These are phyloP conservation scores for Pseudonectria foliicola DNA, from an alignment of 2,329 filamentous ascomycete species.

Conservation along the genomic window DNA sequence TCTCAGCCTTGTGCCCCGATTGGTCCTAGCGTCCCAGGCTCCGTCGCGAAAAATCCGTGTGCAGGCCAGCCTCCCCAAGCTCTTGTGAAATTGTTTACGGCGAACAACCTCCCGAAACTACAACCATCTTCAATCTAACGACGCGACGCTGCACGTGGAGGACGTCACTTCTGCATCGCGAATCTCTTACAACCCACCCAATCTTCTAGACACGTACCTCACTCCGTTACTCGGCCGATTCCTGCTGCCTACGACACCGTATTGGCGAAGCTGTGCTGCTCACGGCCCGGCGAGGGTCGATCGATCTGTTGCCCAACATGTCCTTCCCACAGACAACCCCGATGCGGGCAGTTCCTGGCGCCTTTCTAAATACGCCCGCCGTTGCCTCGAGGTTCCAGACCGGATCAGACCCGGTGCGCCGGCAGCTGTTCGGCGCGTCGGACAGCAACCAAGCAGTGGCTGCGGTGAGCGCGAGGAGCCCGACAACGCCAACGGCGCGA, in stretches of 20 bases:
- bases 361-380: constrained; percentile 69
- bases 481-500: constrained; percentile 14
- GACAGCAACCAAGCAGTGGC: constrained; percentile 18
- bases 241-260: constrained; percentile 16
- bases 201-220: constrained; percentile 10
- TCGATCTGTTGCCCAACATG: constrained; percentile 35
- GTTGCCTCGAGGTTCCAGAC: constrained; percentile 41
- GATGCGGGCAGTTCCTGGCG: constrained; percentile 65
- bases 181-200: constrained; percentile 3
- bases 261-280: constrained; percentile 22
- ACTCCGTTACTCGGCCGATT: constrained; percentile 24
- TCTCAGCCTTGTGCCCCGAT: constrained; percentile 28
- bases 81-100: constrained; percentile 24
- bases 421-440: constrained; percentile 40
- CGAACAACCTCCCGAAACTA: constrained; percentile 14
- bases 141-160: constrained; percentile 13
- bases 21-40: constrained; percentile 26
- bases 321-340: constrained; percentile 55
- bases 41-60: constrained; percentile 33
- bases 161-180: constrained; percentile 10
- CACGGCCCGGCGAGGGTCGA: constrained; percentile 21
- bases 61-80: constrained; percentile 28
- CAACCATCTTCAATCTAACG: constrained; percentile 11
- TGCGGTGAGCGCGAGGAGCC: constrained; percentile 9
- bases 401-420: constrained; percentile 40